phyloP scores from a whole-genome alignment of 2,329 filamentous ascomycete species.

The Trichoderma simmonsii region DNA sequence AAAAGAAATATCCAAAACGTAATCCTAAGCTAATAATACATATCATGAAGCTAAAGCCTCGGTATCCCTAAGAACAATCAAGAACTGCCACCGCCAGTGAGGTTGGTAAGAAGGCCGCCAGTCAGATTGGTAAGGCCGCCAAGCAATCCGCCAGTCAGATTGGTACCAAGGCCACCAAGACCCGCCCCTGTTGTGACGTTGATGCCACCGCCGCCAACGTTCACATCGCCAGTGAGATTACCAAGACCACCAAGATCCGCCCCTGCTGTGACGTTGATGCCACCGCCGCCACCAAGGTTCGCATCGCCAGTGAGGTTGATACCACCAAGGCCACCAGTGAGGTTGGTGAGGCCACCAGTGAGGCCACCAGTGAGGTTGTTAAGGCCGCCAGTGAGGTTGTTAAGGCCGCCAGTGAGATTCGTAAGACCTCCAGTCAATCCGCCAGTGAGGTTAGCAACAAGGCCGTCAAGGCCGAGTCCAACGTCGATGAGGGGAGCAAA shows the following conservation, averaged over 20 bases:
- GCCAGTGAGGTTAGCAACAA: background rate
- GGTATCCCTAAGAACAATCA: background rate
- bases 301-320: background rate
- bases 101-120: no score
- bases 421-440: background rate
- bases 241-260: background rate
- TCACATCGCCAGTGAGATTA: background rate
- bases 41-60: background rate
- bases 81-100: background rate
- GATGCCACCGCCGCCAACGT: background rate
- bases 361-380: background rate
- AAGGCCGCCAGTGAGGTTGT: background rate
- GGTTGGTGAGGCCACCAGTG: background rate
- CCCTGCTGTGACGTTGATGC: background rate
- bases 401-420: background rate
- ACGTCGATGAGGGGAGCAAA: background rate
- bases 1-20: background rate
- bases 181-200: background rate
- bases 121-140: background rate
- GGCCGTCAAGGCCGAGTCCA: background rate
- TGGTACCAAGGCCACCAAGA: background rate
- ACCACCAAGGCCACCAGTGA: background rate
- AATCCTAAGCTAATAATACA: slow-evolving; percentile 17
- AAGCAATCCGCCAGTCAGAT: background rate
- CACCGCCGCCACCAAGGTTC: background rate